These are phyloP conservation scores for Albatrellus ellisii DNA, from an alignment of 768 basidiomycete genomes.

Conservation along the genomic window DNA sequence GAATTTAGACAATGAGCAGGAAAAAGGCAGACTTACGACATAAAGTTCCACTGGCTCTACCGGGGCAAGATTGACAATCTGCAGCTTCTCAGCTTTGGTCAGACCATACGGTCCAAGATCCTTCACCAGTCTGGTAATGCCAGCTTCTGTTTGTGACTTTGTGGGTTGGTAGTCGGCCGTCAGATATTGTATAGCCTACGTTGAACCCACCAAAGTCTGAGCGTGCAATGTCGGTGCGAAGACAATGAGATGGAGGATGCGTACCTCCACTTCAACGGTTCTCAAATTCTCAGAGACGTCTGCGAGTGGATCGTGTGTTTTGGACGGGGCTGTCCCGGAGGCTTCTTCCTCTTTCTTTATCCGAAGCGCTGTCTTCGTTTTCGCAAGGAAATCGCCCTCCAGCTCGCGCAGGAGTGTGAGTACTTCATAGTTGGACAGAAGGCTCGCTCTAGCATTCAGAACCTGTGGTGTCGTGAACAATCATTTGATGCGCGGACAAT, in stretches of 20 bases:
- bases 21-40: constrained; percentile 41
- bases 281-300: constrained; percentile 71
- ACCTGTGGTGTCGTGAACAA: no score
- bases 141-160: constrained; percentile 44
- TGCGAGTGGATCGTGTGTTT: constrained; percentile 23
- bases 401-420: constrained; percentile 63
- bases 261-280: constrained; percentile 77
- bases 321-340: constrained; percentile 21
- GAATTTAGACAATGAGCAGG: constrained; percentile 1
- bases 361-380: constrained; percentile 55
- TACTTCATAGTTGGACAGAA: constrained; percentile 85
- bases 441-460: constrained; percentile 56
- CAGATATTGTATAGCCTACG: constrained; percentile 77
- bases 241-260: constrained; percentile 7
- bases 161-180: constrained; percentile 64
- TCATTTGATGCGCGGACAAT: not conserved
- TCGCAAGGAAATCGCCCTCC: constrained; percentile 57
- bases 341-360: constrained; percentile 69
- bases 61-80: constrained; percentile 84
- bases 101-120: constrained; percentile 54
- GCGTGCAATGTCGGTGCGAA: not conserved
- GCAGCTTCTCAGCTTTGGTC: constrained; percentile 87
- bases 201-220: not conserved
- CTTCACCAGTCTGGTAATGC: constrained; percentile 53
- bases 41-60: constrained; percentile 77